phyloP scores from a whole-genome alignment of 371 early-diverging fungal species.

The Chytridium lagenaria region DNA sequence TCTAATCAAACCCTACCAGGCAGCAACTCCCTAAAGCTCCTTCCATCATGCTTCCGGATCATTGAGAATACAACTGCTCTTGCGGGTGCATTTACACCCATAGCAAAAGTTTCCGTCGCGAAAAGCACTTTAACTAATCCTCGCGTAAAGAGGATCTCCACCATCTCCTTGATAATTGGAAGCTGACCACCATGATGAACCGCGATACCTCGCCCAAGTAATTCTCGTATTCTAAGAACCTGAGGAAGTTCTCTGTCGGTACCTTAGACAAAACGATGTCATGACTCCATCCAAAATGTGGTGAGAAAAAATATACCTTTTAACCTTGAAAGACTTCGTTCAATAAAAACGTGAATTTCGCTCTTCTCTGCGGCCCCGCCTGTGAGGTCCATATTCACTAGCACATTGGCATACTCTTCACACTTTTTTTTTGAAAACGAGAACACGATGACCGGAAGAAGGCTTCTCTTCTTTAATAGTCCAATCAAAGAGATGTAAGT shows the following conservation, averaged over 20 bases:
- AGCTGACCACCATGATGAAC: constrained; percentile 98
- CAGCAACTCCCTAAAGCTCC: constrained; percentile 79
- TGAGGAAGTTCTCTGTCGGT: constrained; percentile 91
- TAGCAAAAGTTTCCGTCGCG: constrained; percentile 96
- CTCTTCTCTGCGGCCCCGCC: constrained; percentile 75
- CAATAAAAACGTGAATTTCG: constrained; percentile 87
- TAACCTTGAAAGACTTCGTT: constrained; percentile 76
- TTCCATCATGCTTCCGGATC: constrained; percentile 93
- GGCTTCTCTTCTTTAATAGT: constrained; percentile 71
- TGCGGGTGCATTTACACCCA: constrained; percentile 99
- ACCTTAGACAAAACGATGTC: constrained; percentile 28
- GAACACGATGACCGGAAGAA: constrained; percentile 96
- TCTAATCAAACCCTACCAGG: constrained; percentile 56
- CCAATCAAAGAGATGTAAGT: constrained; percentile 82
- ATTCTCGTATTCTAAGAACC: constrained; percentile 81
- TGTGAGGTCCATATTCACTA: constrained; percentile 82
- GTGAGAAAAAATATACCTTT: constrained; percentile 54
- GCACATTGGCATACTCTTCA: constrained; percentile 86
- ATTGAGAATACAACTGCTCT: constrained; percentile 93
- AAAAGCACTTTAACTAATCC: constrained; percentile 93
- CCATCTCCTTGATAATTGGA: constrained; percentile 98
- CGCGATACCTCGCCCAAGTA: constrained; percentile 92
- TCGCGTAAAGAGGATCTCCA: constrained; percentile 95
- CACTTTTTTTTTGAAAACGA: constrained; percentile 97
- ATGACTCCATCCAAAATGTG: constrained; percentile 8